Conservation (phyloP, 164 flowering plant species). For the Umbellularia californica region DNA sequence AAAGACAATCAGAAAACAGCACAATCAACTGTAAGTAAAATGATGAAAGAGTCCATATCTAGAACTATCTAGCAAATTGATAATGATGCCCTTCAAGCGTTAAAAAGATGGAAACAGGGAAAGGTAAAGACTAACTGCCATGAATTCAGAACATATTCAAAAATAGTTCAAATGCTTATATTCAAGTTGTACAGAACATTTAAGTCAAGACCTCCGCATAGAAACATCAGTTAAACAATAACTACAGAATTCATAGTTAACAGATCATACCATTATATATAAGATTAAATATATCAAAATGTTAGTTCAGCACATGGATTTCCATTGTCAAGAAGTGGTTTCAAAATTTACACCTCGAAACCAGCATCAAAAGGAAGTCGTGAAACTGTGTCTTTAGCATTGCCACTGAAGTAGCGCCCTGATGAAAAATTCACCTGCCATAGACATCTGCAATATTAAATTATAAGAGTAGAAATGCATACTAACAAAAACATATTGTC, state of each 20-base stretch:
- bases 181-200: background rate
- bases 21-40: background rate
- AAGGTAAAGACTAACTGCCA: background rate
- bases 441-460: background rate
- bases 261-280: background rate
- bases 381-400: conserved; percentile 31
- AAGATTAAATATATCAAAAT: background rate
- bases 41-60: background rate
- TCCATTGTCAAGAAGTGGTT: background rate
- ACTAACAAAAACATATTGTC: background rate
- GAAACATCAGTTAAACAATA: background rate
- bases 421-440: conserved; percentile 93
- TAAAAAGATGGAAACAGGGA: background rate
- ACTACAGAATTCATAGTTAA: background rate
- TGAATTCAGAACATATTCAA: background rate
- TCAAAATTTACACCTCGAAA: conserved; percentile 64
- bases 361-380: conserved; percentile 97
- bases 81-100: background rate
- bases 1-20: no score
- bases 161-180: no score
- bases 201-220: background rate
- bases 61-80: no score
- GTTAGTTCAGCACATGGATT: background rate
- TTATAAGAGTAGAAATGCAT: background rate
- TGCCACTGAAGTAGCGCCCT: conserved; percentile 82